Evolutionary conservation across 495 filamentous ascomycete species (phyloP), one percentile per base, ranked within the genome.

Genomic region (Mycothermus thermophilus): DNA sequence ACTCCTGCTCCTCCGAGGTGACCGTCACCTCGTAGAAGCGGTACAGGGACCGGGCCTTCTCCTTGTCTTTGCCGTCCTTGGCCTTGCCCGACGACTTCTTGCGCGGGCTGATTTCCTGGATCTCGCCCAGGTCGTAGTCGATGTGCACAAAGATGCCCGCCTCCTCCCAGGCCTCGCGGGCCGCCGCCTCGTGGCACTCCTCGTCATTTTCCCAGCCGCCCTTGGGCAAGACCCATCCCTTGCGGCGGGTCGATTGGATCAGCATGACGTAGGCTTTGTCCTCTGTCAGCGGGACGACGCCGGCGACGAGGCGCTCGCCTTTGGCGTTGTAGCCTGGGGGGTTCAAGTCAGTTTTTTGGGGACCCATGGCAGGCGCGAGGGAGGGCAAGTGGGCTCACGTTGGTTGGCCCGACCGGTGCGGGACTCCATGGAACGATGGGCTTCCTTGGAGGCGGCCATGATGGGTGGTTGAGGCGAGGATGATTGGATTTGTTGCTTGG

Each of bases 201-300:
- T 97, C 90, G 60, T 97, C 90, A 12, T 74, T 79, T 58, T 97
- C 90, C 83, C 92, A 97, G 35, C 90, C 90, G 46, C 90, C 90
- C 56, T 97, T 97, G 35, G 90, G 90, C 36, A 97, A 67, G 25
- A 97, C 88, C 90, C 92, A 97, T 41, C 83, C 83, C 40, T 63
- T 63, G 42, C 86, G 81, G 34, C 83, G 72, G 33, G 80, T 83
- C 28, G 87, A 94, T 59, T 93, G 82, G 48, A 96, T 92, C 55
- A 97, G 69, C 48, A 97, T 68, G 34, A 97, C 90, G 58, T 79
- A 51, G 74, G 81, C 46, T 78, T 69, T 56, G 50, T 66, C 66
- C 43, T 48, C 56, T n/a, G 61, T 66, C 21, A 72, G 50, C 34
- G 92, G 85, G 20, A 97, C 92, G 24, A 96, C 77, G 39, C 90